phyloP scores from a whole-genome alignment of 768 basidiomycete genomes.

The Auricularia sp. region DNA sequence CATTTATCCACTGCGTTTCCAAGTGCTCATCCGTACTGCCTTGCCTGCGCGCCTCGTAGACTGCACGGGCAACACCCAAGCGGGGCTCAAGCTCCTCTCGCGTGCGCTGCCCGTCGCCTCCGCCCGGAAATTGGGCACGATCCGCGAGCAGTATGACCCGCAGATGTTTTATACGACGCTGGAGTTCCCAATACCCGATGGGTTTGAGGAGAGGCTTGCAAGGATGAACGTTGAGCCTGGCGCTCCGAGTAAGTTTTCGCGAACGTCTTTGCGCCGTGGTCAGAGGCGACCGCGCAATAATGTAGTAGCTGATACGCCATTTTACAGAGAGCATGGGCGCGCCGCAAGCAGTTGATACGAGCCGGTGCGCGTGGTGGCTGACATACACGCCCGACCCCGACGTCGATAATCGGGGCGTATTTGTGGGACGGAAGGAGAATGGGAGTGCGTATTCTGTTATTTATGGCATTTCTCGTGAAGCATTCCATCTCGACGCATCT shows the following conservation, averaged over 20 bases:
- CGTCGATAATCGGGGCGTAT: neutral
- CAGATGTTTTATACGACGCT: conserved; percentile 14
- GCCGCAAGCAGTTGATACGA: no score
- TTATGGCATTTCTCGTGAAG: neutral
- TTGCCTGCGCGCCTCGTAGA: conserved; percentile 12
- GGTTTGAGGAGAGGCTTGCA: neutral
- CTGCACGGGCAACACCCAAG: conserved; percentile 20
- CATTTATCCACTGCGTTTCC: no score
- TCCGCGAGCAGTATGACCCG: conserved; percentile 17
- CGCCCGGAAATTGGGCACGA: neutral
- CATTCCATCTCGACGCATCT: neutral
- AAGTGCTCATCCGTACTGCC: no score
- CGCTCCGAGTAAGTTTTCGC: neutral
- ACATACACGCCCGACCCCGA: neutral
- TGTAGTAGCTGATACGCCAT: neutral
- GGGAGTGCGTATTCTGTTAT: neutral
- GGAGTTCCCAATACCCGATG: neutral
- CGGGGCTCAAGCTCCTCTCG: conserved; percentile 19
- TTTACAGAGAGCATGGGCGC: no score
- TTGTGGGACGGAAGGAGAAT: neutral
- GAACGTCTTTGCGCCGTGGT: no score
- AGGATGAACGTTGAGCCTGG: neutral
- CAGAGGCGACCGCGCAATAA: no score
- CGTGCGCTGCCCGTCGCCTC: conserved; percentile 4
- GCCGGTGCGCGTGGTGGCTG: neutral